Base-by-base conservation (phyloP, 345 rosid species). In the Eucalyptus polybractea region DNA sequence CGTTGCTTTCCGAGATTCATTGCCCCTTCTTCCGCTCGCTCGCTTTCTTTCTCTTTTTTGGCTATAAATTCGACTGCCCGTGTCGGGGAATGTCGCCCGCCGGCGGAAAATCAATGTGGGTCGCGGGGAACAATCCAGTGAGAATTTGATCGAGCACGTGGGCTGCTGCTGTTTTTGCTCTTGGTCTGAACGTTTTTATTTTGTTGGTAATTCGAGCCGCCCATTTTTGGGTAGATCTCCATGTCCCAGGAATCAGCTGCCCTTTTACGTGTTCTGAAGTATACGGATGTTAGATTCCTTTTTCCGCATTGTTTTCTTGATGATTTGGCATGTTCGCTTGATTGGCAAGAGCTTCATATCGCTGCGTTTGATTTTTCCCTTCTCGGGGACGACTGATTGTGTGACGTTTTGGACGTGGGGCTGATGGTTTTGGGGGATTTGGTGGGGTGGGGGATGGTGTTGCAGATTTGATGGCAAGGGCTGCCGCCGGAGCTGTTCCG, bases 381-480 rank as follows among this genome's bases (percentile, higher is more conserved):
- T 1, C 29, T 40, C 4, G 85, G 85, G 85, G 85, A 40, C 27
- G 47, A 12, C 15, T 40, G 42, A 13, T 21, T 42, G 4, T 76
- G 21, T 21, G 47, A 37, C 1, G 47, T 76, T 76, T 33, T 33
- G 33, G 33, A 33, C 3, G 33, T 33, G 33, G 33, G 33, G 33
- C 33, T 33, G 33, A 33, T 33, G 33, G 33, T 33, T 33, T 76
- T 19, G n/a, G 40, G 50, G 69, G 42, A 10, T 88, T 72, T 27
- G 40, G 54, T 67, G 45, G 49, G 5, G 87, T 13, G 19, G 42
- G 50, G 14, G 50, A 25, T 72, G 45, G 44, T 25, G 11, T 87
- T 50, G 21, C 88, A 83, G 89, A 87, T 90, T 90, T 29, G 56
- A 90, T 90, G 91, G 91, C 91, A 44, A 83, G 29, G 47, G 47